Percentiles rank a stretch among this genome's conserved stretches.
These are phyloP conservation scores for Diaporthe helianthi DNA, from an alignment of 2,329 filamentous ascomycete species.

Conservation along the genomic window DNA sequence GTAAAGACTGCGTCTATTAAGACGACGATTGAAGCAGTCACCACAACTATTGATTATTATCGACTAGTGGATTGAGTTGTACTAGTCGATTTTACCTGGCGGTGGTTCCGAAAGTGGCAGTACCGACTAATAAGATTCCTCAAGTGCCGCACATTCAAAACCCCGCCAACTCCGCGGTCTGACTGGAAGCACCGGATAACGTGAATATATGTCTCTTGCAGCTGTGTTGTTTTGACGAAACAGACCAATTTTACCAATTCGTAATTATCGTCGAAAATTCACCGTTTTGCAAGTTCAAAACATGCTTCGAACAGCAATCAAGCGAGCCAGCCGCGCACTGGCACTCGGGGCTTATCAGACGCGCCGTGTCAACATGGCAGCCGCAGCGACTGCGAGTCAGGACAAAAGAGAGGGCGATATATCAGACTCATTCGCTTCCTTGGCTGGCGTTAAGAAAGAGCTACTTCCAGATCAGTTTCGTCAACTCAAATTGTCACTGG, in stretches of 20 bases:
- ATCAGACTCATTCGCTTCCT: constrained; percentile 66
- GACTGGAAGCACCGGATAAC: background rate
- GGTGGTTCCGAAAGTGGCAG: background rate
- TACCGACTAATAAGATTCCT: background rate
- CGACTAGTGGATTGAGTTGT: background rate
- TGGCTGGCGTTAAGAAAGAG: constrained; percentile 54
- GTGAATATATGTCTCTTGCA: background rate
- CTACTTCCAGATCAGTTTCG: constrained; percentile 64
- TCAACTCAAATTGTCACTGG: constrained; percentile 60
- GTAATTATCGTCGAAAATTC: too few species aligned
- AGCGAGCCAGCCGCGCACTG: background rate
- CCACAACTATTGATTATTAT: background rate
- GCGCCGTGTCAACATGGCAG: constrained; percentile 34
- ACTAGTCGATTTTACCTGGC: background rate
- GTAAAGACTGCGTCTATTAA: background rate
- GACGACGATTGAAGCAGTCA: background rate
- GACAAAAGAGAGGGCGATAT: constrained; percentile 66
- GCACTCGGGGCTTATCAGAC: background rate
- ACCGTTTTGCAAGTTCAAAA: background rate
- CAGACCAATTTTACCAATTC: background rate
- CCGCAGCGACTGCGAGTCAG: constrained; percentile 23
- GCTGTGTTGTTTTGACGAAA: background rate
- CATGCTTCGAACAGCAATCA: constrained; percentile 6
- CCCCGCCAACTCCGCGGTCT: background rate
- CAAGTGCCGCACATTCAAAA: background rate